Base-by-base conservation (phyloP, 2,329 filamentous ascomycete genomes). In the Alternaria arborescens region DNA sequence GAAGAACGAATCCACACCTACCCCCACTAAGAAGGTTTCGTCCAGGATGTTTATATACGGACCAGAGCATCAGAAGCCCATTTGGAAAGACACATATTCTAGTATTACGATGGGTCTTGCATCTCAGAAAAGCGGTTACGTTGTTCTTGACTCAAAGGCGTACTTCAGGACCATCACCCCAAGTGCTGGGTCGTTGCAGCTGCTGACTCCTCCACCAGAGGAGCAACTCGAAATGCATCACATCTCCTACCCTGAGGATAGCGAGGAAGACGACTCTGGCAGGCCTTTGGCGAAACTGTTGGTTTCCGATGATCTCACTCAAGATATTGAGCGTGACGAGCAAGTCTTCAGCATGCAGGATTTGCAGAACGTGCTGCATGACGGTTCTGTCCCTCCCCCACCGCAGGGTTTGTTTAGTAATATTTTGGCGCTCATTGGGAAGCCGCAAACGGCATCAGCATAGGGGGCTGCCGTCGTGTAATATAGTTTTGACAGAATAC, bases 141-240 rank as follows among this genome's bases (percentile, higher is more conserved):
- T 95, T 40, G 81, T 90, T 10, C 79, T 97, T 6, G 93, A 97
- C 74, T 85, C 89, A n/a, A 84, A 87, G 0, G 92, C 92, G 14
- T 89, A 91, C 70, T 82, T 97, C 40, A 88, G 88, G 28, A 71
- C 77, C 6, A 69, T 84, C 11, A 75, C 65, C 8, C 76, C 77
- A 11, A 75, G 69, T 34, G 67, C 67, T 22, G 63, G 55, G 20
- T 51, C 67, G 1, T 59, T 73, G 18, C 70, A 76, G 51, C 65
- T 78, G 18, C 68, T 70, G 22, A 71, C 70, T 1, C 71, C 73
- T 16, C 73, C 77, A 20, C 74, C 75, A 14, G 72, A 77, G 28
- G 67, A 73, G 8, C 81, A 75, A 6, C 57, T 68, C 4, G 81
- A 77, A 18, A 66, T 70, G 26, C 70, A 52, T 14, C 47, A 55